Conservation (phyloP, 371 early-diverging fungal genomes). For the Lichtheimia corymbifera region DNA sequence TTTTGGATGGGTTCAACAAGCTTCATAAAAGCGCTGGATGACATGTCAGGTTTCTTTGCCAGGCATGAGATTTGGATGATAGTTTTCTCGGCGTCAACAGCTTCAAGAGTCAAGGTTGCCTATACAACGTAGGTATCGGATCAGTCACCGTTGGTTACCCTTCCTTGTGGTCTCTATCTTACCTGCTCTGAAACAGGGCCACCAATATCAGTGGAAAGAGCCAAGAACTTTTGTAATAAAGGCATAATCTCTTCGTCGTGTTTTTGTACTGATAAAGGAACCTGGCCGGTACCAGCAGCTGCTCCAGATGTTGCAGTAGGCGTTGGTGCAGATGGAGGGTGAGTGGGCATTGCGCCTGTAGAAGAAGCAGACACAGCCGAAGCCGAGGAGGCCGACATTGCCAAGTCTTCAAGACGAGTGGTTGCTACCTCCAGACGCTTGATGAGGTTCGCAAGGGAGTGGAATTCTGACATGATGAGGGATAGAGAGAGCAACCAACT, state of each 20-base stretch:
- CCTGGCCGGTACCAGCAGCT: constrained; percentile 27
- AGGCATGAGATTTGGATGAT: constrained; percentile 74
- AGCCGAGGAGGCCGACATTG: constrained; percentile 58
- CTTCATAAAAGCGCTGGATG: constrained; percentile 52
- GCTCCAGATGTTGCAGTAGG: constrained; percentile 30
- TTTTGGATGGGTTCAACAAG: constrained; percentile 74
- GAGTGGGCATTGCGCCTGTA: constrained; percentile 8
- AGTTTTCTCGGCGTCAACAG: constrained; percentile 70
- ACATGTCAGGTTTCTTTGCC: constrained; percentile 78
- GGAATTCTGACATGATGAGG: constrained; percentile 62
- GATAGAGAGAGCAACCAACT: neutral
- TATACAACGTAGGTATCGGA: constrained; percentile 8
- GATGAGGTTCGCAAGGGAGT: constrained; percentile 70
- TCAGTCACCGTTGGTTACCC: neutral
- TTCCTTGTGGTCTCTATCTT: neutral
- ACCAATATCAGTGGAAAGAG: constrained; percentile 63
- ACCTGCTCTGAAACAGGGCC: constrained; percentile 79
- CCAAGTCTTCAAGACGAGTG: constrained; percentile 79
- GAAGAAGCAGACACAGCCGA: constrained; percentile 50
- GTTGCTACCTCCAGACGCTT: constrained; percentile 88
- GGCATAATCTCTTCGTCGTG: constrained; percentile 70
- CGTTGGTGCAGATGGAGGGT: constrained; percentile 25
- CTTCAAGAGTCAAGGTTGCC: constrained; percentile 48
- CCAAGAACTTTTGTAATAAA: constrained; percentile 55
- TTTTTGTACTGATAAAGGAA: constrained; percentile 57